Evolutionary conservation across 2,329 filamentous ascomycete species (phyloP).

Genomic region (Colletotrichum melonis): DNA sequence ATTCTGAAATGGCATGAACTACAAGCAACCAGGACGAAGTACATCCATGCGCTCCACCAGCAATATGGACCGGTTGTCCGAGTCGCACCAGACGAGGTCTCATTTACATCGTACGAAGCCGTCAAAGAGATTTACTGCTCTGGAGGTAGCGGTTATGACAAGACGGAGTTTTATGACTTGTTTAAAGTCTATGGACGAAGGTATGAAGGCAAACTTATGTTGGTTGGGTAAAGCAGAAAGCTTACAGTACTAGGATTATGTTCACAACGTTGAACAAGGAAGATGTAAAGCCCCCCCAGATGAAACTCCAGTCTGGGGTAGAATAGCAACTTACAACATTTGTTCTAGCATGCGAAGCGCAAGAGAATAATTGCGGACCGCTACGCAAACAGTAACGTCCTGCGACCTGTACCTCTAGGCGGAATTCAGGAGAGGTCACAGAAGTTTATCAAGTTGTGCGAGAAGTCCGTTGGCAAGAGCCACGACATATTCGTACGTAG

Average conservation of each 20-base stretch:
- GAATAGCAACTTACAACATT: not conserved
- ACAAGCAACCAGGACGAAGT: conserved; percentile 60
- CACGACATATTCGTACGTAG: conserved; percentile 71
- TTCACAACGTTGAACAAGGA: conserved; percentile 68
- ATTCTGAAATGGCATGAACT: conserved; percentile 68
- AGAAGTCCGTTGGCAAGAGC: conserved; percentile 53
- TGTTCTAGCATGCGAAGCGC: conserved; percentile 67
- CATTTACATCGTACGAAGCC: conserved; percentile 66
- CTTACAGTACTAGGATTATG: conserved; percentile 60
- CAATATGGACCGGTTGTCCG: conserved; percentile 68
- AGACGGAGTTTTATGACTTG: conserved; percentile 72
- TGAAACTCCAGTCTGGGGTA: not conserved
- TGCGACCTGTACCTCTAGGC: conserved; percentile 63
- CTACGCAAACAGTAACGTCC: conserved; percentile 76
- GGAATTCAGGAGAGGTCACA: conserved; percentile 69
- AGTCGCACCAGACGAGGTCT: conserved; percentile 68
- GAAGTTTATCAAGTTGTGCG: conserved; percentile 66
- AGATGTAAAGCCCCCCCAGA: conserved; percentile 51
- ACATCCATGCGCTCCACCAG: conserved; percentile 66
- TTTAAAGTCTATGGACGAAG: conserved; percentile 68
- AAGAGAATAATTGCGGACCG: conserved; percentile 73
- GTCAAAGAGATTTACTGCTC: conserved; percentile 73
- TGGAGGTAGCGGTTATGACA: conserved; percentile 72
- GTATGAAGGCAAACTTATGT: conserved; percentile 45
- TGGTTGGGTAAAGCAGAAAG: not conserved